Base-by-base conservation (phyloP, 2,329 filamentous ascomycete genomes). In the Ceratocystis smalleyi region DNA sequence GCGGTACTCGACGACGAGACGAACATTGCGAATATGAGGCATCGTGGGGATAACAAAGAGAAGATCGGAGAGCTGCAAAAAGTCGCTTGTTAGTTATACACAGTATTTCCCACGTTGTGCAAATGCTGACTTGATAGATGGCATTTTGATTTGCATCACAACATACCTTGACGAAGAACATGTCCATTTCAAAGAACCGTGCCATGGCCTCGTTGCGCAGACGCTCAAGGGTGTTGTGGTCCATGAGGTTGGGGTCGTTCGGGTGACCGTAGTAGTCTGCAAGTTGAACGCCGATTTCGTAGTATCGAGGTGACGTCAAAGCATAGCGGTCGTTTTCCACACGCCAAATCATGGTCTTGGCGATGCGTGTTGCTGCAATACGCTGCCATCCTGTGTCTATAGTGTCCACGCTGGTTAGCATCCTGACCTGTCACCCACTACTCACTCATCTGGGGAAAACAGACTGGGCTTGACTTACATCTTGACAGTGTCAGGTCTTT, bases 81-180 rank as follows among this genome's bases (percentile, higher is more conserved):
- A 2, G 24, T 64, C 30, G 47, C 43, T 32, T 43, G 15, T 12
- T 4, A 43, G 43, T 40, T 0, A 40, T 22, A 12, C 32, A 19
- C 4, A 24, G 35, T 40, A 40, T 45, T 22, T 49, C 19, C 24
- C 19, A 55, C 15, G 30, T n/a, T 51, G 47, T 35, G 12, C 5
- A 35, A n/a, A 19, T 51, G 7, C 8, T 51, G 6, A 4, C 12
- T 40, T 4, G 35, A 40, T 40, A 40, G 35, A 40, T 40, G 12
- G 10, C 35, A 40, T 12, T 35, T 35, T 35, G 8, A 27, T 27
- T 51, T 5, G 19, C 19, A 15, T 10, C n/a, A 10, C 55, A 22
- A 67, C 76, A 67, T 73, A 85, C 82, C 77, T 84, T 86, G 67
- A 87, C 80, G 69, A 86, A 86, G 71, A 86, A 87, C 77, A 86